Conservation (phyloP, 169 alveolate genomes). For the Cyclospora cayetanensis region DNA sequence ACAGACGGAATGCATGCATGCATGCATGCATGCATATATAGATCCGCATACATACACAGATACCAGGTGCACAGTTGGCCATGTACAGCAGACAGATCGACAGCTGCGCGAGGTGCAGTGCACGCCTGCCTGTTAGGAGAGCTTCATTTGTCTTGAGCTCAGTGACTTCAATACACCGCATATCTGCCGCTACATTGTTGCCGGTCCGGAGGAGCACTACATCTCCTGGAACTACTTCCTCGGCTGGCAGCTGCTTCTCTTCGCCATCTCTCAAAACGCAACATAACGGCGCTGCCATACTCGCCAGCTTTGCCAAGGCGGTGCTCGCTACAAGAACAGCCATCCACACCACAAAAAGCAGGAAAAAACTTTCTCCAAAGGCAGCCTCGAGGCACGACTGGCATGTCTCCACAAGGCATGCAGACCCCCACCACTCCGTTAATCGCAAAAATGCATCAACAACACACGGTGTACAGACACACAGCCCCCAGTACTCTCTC, state of each 20-base stretch:
- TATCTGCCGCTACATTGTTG: slow-evolving; percentile 95
- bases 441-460: too few relatives aligned
- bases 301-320: slow-evolving; percentile 92
- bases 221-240: slow-evolving; percentile 94
- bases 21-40: too few relatives aligned
- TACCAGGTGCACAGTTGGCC: not conserved
- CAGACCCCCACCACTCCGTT: too few relatives aligned
- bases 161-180: slow-evolving; percentile 88
- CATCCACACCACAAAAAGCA: not conserved
- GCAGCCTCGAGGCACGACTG: not conserved
- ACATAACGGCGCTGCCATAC: slow-evolving; percentile 91
- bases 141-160: slow-evolving; percentile 95
- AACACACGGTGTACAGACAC: too few relatives aligned
- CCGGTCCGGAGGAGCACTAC: slow-evolving; percentile 91
- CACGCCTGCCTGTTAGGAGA: slow-evolving; percentile 90
- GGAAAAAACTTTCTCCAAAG: not conserved
- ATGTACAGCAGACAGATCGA: not conserved
- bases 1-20: too few relatives aligned
- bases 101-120: not conserved
- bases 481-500: too few relatives aligned
- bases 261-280: slow-evolving; percentile 86
- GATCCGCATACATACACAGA: too few relatives aligned
- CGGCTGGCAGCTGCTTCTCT: slow-evolving; percentile 83
- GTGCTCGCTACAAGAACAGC: slow-evolving; percentile 76
- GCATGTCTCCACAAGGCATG: not conserved